phyloP scores from a whole-genome alignment of 495 filamentous ascomycete species.

The Eremomyces bilateralis region DNA sequence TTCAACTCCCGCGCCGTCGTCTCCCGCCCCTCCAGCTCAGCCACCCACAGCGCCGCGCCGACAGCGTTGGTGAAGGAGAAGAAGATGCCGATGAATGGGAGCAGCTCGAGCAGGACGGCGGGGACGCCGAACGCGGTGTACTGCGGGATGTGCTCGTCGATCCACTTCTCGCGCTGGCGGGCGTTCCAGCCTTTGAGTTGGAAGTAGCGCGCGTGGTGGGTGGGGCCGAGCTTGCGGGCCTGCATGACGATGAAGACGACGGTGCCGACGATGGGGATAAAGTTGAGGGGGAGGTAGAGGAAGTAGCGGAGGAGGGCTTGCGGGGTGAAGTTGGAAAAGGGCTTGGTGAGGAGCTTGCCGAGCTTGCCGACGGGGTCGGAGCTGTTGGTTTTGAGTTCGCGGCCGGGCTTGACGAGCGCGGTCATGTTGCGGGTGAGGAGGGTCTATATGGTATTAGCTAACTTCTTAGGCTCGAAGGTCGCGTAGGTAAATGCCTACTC shows the following conservation, averaged over 20 bases:
- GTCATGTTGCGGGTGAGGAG: conserved; percentile 18
- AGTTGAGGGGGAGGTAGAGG: conserved; percentile 71
- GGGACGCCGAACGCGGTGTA: conserved; percentile 59
- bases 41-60: conserved; percentile 84
- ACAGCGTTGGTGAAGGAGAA: conserved; percentile 85
- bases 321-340: conserved; percentile 43
- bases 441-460: conserved; percentile 8
- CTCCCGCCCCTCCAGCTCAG: conserved; percentile 54
- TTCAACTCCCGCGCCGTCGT: conserved; percentile 31
- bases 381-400: conserved; percentile 45
- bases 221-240: conserved; percentile 35
- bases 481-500: conserved; percentile 33
- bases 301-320: conserved; percentile 45
- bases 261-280: conserved; percentile 78
- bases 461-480: conserved; percentile 23
- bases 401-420: conserved; percentile 42
- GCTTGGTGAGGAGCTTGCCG: conserved; percentile 48
- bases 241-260: conserved; percentile 55
- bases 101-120: conserved; percentile 57
- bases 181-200: conserved; percentile 66
- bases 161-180: conserved; percentile 36
- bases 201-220: conserved; percentile 47
- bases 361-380: conserved; percentile 42
- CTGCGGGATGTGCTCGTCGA: conserved; percentile 36
- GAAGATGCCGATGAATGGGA: conserved; percentile 61